Conservation (phyloP, 2,329 filamentous ascomycete species). For the Triangularia setosa region DNA sequence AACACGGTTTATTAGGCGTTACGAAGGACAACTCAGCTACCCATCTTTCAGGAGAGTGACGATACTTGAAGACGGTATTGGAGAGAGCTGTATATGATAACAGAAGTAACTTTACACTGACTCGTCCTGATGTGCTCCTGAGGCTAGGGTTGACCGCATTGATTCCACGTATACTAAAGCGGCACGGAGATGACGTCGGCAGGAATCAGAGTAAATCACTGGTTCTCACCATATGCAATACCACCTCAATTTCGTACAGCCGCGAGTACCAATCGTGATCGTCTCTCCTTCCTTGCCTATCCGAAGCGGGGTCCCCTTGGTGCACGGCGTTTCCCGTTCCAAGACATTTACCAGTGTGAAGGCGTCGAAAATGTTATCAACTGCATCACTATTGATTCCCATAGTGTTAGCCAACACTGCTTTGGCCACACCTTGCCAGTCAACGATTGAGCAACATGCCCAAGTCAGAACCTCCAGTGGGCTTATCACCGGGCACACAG, state of each 20-base stretch:
- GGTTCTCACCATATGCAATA: neutral
- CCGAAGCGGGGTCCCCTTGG: neutral
- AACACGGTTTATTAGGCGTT: too few relatives aligned
- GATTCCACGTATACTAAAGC: too few relatives aligned
- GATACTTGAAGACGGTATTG: too few relatives aligned
- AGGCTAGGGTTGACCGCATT: too few relatives aligned
- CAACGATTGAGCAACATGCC: conserved; percentile 8
- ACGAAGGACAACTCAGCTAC: too few relatives aligned
- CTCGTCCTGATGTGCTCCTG: too few relatives aligned
- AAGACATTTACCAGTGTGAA: neutral
- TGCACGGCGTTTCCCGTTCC: too few relatives aligned
- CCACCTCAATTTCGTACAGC: neutral
- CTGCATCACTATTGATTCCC: neutral
- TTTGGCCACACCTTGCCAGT: neutral
- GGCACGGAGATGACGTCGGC: neutral
- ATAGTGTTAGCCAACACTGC: neutral
- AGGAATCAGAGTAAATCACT: neutral
- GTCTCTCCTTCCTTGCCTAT: neutral
- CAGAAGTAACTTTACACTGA: too few relatives aligned
- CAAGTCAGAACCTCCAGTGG: conserved; percentile 34
- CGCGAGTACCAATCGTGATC: too few relatives aligned
- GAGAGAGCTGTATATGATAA: too few relatives aligned
- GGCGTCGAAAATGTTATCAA: neutral
- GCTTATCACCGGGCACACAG: conserved; percentile 32
- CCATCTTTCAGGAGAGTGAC: too few relatives aligned